Evolutionary conservation across 1,284 basidiomycete genomes (phyloP).

Genomic region (Ustilago bromivora): DNA sequence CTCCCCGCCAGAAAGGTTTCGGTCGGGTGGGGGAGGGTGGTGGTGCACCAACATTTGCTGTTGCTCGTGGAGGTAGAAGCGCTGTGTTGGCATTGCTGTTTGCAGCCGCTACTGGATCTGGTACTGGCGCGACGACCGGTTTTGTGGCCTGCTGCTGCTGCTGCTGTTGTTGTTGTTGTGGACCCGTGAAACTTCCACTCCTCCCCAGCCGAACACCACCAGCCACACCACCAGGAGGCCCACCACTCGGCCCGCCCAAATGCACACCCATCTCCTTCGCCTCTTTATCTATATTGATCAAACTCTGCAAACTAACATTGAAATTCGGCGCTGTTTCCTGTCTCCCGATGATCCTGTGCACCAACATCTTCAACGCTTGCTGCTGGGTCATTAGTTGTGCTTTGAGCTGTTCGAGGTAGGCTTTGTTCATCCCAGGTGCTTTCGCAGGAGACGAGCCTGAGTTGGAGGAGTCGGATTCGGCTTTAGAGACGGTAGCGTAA

Average conservation of each 20-base stretch:
- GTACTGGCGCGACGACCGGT: background rate
- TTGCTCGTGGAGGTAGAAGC: background rate
- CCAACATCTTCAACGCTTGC: constrained; percentile 49
- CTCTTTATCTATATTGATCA: constrained; percentile 63
- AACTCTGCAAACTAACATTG: constrained; percentile 52
- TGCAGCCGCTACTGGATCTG: background rate
- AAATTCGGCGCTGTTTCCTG: constrained; percentile 48
- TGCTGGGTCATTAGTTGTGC: constrained; percentile 57
- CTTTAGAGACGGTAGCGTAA: constrained; percentile 32
- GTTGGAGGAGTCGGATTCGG: constrained; percentile 4
- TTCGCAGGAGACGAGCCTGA: constrained; percentile 4
- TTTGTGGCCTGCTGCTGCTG: constrained; percentile 5
- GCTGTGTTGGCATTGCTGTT: background rate
- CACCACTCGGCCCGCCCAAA: constrained; percentile 52
- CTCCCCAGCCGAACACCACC: constrained; percentile 16
- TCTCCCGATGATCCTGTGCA: constrained; percentile 45
- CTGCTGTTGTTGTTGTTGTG: background rate
- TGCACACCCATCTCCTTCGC: constrained; percentile 57
- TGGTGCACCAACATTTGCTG: constrained; percentile 5
- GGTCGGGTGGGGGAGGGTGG: constrained; percentile 27
- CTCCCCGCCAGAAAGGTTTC: constrained; percentile 58
- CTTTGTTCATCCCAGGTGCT: constrained; percentile 42
- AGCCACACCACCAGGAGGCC: constrained; percentile 1
- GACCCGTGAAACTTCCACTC: constrained; percentile 30
- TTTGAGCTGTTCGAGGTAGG: constrained; percentile 55